Base-by-base conservation (phyloP, 768 basidiomycete genomes). In the Boletus sp. region DNA sequence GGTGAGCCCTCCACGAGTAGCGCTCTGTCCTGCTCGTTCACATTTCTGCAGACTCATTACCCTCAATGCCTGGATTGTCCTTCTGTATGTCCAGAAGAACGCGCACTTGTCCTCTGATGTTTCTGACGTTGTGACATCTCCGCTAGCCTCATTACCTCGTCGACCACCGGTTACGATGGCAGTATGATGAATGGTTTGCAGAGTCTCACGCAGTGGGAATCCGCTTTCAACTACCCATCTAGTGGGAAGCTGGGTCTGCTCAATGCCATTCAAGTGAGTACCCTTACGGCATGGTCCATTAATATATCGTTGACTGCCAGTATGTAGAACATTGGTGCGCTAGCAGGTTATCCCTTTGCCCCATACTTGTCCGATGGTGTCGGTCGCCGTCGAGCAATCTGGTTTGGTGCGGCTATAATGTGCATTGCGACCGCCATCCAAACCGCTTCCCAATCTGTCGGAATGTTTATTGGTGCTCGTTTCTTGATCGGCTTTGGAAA, bases 121-220 rank as follows among this genome's bases (percentile, higher is more conserved):
- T 47, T 13, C 37, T 56, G 38, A 45, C 13, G 17, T 5, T 7
- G n/a, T 33, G 15, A 23, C 51, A 32, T 40, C 5, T 11, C 49
- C 23, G 47, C 23, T 50, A 85, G 84, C 43, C 79, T 88, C 58
- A 85, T 88, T 66, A 87, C 86, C 13, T 87, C 86, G 17, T 85
- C 85, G 11, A 86, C 83, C 34, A 87, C 84, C 65, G 87, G 87
- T 53, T 89, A 83, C 63, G 87, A 88, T 65, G 85, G 85, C 53
- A 83, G 81, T 67, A 83, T 88, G 82, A 87, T 88, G 86, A 88
- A 90, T 66, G 85, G 85, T 66, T 74, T 90, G 41, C 88, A 90
- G 68, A 83, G 83, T 47, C 74, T 89, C 56, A 58, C 71, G n/a
- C 80, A 84, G 58, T 91, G 88, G 89, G 68, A 75, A 42, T 41